phyloP scores from a whole-genome alignment of 108 stramenopile genomes.

The Skeletonema grethae region DNA sequence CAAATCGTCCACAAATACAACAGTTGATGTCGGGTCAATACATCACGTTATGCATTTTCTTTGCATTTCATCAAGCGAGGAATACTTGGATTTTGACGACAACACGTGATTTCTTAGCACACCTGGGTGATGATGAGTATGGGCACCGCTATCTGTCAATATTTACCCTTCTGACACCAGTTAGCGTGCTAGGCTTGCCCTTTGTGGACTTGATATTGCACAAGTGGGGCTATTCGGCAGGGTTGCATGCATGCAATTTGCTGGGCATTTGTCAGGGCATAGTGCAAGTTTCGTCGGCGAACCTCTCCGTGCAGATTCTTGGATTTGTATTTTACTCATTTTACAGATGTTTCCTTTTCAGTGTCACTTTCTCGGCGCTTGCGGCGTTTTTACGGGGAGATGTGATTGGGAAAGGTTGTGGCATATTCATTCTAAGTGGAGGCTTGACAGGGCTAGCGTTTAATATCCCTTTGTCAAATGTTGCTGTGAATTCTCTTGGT shows the following conservation, averaged over 20 bases:
- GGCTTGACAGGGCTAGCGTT: constrained; percentile 2
- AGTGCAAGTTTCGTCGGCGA: neutral
- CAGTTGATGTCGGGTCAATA: constrained; percentile 39
- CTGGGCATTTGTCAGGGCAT: constrained; percentile 12
- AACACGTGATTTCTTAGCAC: constrained; percentile 43
- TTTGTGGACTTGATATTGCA: constrained; percentile 37
- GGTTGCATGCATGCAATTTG: constrained; percentile 35
- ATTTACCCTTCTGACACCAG: constrained; percentile 49
- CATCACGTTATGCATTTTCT: constrained; percentile 34
- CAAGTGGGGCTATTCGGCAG: constrained; percentile 31
- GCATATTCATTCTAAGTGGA: constrained; percentile 4
- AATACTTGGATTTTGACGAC: constrained; percentile 45
- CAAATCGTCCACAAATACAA: constrained; percentile 14
- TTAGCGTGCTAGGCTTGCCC: constrained; percentile 46
- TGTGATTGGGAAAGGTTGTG: constrained; percentile 19
- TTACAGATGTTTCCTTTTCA: constrained; percentile 27
- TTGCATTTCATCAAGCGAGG: constrained; percentile 33
- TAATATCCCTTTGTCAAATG: constrained; percentile 22
- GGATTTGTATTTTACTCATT: constrained; percentile 30
- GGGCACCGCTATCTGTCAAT: constrained; percentile 50
- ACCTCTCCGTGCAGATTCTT: constrained; percentile 14
- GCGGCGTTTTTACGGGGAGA: constrained; percentile 17
- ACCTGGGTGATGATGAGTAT: constrained; percentile 48
- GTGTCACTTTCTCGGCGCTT: constrained; percentile 14
- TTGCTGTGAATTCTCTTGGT: constrained; percentile 12